These are phyloP conservation scores for Blastocystis hominis DNA, from an alignment of 352 stramenopile species.

Conservation along the genomic window DNA sequence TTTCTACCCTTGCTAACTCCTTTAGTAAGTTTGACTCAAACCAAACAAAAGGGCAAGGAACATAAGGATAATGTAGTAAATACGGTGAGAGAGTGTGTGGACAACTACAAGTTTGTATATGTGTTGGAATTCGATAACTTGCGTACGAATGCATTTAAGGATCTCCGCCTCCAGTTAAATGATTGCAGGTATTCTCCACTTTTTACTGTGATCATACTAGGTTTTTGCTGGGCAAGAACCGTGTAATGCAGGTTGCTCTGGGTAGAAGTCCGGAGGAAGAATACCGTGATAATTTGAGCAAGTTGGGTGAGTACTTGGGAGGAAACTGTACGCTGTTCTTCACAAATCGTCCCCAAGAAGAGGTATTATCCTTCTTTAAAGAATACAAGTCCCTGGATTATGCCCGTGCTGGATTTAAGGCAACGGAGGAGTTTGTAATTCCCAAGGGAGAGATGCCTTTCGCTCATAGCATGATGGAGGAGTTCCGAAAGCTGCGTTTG, in stretches of 20 bases:
- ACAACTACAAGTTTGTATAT: constrained; percentile 81
- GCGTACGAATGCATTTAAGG: constrained; percentile 93
- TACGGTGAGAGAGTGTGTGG: constrained; percentile 80
- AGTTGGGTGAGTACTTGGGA: constrained; percentile 75
- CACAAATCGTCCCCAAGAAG: constrained; percentile 77
- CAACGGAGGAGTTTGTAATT: constrained; percentile 75
- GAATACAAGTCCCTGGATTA: constrained; percentile 48
- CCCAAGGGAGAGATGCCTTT: constrained; percentile 79
- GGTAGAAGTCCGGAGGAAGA: constrained; percentile 84
- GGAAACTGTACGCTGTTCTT: constrained; percentile 85
- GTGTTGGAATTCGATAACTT: constrained; percentile 95
- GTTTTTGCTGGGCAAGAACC: constrained; percentile 97
- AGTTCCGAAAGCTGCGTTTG: constrained; percentile 84
- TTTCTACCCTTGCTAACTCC: constrained; percentile 63
- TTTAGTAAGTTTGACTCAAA: constrained; percentile 76
- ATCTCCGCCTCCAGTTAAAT: constrained; percentile 88
- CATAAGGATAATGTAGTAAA: constrained; percentile 87
- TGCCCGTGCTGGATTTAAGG: constrained; percentile 26
- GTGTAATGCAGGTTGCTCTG: constrained; percentile 91
- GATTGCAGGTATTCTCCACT: constrained; percentile 69
- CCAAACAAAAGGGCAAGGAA: constrained; percentile 83
- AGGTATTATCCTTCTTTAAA: constrained; percentile 66
- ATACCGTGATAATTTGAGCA: constrained; percentile 84
- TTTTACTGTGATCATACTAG: constrained; percentile 61
- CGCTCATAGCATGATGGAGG: constrained; percentile 87